A percentile compares a stretch with the other conserved stretches of the same genome.
Evolutionary conservation across 2,329 filamentous ascomycete genomes (phyloP).

Genomic region (Sclerotinia sclerotiorum): DNA sequence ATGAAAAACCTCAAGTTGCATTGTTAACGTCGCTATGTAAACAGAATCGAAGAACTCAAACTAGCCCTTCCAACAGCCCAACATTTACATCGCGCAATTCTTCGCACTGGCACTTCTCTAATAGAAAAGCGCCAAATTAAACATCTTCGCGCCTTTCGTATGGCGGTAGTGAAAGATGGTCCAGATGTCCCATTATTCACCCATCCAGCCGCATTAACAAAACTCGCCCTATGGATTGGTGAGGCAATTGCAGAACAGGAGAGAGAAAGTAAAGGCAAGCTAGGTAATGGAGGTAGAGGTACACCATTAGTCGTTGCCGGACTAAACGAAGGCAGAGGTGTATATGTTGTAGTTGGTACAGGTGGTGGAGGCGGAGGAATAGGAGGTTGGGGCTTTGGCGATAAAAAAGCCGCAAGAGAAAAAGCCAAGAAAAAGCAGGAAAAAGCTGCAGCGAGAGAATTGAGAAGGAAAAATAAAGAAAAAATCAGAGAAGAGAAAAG

Average conservation of each 20-base stretch:
- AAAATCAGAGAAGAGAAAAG: slow-evolving; percentile 61
- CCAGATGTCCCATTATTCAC: slow-evolving; percentile 90
- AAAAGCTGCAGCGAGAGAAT: slow-evolving; percentile 61
- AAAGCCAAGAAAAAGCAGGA: slow-evolving; percentile 58
- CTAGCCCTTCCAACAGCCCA: slow-evolving; percentile 79
- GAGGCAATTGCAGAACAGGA: slow-evolving; percentile 92
- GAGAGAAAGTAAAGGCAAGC: slow-evolving; percentile 68
- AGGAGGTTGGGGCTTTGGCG: slow-evolving; percentile 64
- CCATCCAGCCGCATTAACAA: slow-evolving; percentile 88
- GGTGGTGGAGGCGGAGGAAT: slow-evolving; percentile 74
- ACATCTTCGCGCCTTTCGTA: slow-evolving; percentile 86
- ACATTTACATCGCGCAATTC: slow-evolving; percentile 86
- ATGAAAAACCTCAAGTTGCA: no score
- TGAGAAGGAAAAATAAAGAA: slow-evolving; percentile 57
- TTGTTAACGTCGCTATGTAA: no score
- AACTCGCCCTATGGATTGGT: slow-evolving; percentile 89
- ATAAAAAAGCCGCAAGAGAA: slow-evolving; percentile 64
- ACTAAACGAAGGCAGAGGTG: slow-evolving; percentile 79
- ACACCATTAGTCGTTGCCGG: slow-evolving; percentile 89
- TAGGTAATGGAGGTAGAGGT: slow-evolving; percentile 67
- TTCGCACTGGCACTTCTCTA: slow-evolving; percentile 85
- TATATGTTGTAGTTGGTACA: slow-evolving; percentile 91
- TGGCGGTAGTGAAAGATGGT: slow-evolving; percentile 94
- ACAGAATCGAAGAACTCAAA: slow-evolving; percentile 72
- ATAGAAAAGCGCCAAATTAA: slow-evolving; percentile 94